Evolutionary conservation across 2,329 filamentous ascomycete species (phyloP).

Genomic region (Chaetomium strumarium): DNA sequence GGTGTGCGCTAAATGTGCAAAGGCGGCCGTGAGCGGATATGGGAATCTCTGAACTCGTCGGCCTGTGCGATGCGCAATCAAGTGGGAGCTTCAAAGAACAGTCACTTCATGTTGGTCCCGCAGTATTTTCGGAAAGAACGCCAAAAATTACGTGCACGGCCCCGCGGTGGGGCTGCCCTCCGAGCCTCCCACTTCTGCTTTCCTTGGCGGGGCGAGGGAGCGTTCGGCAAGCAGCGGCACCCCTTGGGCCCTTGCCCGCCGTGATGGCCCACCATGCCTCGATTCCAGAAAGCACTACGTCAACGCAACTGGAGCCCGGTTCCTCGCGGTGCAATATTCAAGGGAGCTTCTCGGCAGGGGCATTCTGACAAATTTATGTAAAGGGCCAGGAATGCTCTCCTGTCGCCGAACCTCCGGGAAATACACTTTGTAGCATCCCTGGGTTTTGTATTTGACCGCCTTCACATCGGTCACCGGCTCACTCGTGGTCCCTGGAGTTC

Average conservation of each 20-base stretch:
- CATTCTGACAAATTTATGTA: neutral
- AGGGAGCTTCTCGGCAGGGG: conserved; percentile 5
- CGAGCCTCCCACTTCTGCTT: conserved; percentile 8
- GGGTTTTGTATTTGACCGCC: too few relatives aligned
- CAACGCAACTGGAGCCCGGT: neutral
- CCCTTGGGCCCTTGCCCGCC: conserved; percentile 1
- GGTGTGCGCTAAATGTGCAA: neutral
- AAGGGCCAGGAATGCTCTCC: neutral
- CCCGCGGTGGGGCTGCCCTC: conserved; percentile 16
- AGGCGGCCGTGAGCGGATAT: neutral
- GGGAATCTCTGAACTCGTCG: neutral
- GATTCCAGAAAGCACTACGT: conserved; percentile 4
- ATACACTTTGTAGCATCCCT: neutral
- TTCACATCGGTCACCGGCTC: too few relatives aligned
- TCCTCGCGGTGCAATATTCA: neutral
- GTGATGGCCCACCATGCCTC: conserved; percentile 7
- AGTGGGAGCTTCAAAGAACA: conserved; percentile 12
- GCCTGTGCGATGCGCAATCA: conserved; percentile 2
- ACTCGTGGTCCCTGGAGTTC: neutral
- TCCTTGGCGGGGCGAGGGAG: neutral
- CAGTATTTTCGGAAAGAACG: conserved; percentile 20
- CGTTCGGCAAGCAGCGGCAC: conserved; percentile 10
- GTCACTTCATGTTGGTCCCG: conserved; percentile 15
- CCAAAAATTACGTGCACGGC: conserved; percentile 21
- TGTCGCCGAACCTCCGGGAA: neutral